A percentile compares a stretch with the other conserved stretches of the same genome.
phyloP scores from a whole-genome alignment of 106 monocot species.

The Dendrobium huoshanense region DNA sequence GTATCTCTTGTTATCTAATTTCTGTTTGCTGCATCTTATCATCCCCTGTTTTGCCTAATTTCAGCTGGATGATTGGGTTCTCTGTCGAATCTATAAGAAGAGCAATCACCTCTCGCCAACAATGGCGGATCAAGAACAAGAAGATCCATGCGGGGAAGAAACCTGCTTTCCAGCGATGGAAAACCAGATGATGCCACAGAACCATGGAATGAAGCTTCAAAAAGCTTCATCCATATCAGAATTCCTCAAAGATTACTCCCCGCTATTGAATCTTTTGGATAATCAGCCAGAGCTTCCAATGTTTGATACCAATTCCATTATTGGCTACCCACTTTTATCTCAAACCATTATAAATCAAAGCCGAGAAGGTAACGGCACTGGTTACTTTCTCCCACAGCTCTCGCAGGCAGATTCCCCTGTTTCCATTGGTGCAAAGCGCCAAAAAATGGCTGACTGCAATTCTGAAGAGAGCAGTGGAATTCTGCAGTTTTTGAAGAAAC shows the following conservation, averaged over 20 bases:
- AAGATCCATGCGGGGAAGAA: conserved; percentile 29
- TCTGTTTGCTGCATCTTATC: background rate
- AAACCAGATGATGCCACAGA: background rate
- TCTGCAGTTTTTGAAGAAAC: conserved; percentile 11
- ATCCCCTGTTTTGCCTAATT: background rate
- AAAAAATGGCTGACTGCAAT: conserved; percentile 5
- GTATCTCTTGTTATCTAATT: no score
- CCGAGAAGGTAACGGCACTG: background rate
- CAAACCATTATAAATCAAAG: conserved; percentile 4
- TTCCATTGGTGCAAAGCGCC: conserved; percentile 15
- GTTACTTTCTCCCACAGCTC: conserved; percentile 16
- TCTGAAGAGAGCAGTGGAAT: conserved; percentile 5
- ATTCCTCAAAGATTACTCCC: conserved; percentile 24
- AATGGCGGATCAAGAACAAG: conserved; percentile 36
- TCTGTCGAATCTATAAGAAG: conserved; percentile 73
- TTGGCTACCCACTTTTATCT: conserved; percentile 9
- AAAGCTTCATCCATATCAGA: conserved; percentile 38
- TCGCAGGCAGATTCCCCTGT: conserved; percentile 12
- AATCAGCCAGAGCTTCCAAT: conserved; percentile 24
- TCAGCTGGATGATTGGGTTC: conserved; percentile 75
- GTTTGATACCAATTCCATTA: background rate
- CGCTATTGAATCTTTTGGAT: conserved; percentile 30
- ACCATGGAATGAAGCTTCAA: conserved; percentile 10
- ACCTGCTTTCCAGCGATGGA: background rate
- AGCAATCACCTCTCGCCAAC: conserved; percentile 18